Evolutionary conservation across 1,139 yeast genomes (phyloP).

Genomic region (Blastobotrys niveus): DNA sequence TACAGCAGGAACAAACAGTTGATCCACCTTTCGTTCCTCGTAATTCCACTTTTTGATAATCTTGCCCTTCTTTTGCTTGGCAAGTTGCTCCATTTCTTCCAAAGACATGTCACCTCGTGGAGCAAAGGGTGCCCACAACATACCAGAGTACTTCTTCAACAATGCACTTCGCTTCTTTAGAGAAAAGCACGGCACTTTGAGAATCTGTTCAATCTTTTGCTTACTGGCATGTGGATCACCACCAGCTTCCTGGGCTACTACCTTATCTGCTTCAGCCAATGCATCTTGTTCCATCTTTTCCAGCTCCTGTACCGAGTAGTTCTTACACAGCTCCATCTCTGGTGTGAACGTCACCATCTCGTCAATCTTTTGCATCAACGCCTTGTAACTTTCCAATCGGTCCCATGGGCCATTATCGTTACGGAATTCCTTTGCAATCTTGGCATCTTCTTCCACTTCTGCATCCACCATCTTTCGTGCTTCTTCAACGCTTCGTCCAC

Average conservation of each 20-base stretch:
- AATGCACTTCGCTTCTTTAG: constrained; percentile 39
- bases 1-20: constrained; percentile 15
- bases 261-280: constrained; percentile 20
- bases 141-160: constrained; percentile 40
- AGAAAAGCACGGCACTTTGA: constrained; percentile 37
- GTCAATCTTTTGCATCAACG: constrained; percentile 28
- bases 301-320: constrained; percentile 31
- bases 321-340: constrained; percentile 22
- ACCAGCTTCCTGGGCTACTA: constrained; percentile 19
- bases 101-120: constrained; percentile 3
- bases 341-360: constrained; percentile 24
- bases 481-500: constrained; percentile 38
- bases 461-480: constrained; percentile 59
- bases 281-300: constrained; percentile 31
- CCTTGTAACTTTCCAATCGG: constrained; percentile 30
- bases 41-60: constrained; percentile 48
- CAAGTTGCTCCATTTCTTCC: constrained; percentile 32
- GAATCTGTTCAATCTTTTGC: constrained; percentile 31
- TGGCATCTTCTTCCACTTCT: constrained; percentile 46
- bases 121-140: constrained; percentile 26
- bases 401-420: constrained; percentile 20
- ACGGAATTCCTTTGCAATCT: constrained; percentile 43
- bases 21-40: constrained; percentile 34
- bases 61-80: constrained; percentile 37
- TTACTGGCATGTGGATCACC: constrained; percentile 22